Evolutionary conservation across 768 basidiomycete genomes (phyloP), one percentile per base, ranked within the genome.

Genomic region (Boletus speciosus): DNA sequence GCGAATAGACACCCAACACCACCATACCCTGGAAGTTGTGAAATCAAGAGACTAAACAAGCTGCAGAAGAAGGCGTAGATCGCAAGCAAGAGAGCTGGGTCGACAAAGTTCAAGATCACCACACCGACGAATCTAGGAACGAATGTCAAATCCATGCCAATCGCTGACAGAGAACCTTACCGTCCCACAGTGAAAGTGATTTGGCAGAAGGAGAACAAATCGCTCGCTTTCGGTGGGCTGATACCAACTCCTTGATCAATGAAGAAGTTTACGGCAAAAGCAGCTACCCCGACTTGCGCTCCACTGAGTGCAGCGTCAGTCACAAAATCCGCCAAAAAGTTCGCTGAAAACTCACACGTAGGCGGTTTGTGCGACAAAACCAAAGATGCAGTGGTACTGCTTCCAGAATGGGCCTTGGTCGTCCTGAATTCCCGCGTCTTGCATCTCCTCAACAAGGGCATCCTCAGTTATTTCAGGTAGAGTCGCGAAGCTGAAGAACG

Each of bases 391-490:
- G 51, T 81, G 79, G 60, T 81, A 84, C 60, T 90, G 87, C 69
- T 77, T 84, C 74, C 77, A 78, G 71, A 90, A 88, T 4, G 88
- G 72, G 49, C 81, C 78, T 19, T 73, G 67, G 37, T 78, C 75
- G 6, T 65, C 65, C 23, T 70, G 69, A 12, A 74, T 58, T 8
- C 78, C 79, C 27, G 63, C 75, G 6, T 65, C 67, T 49, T 74
- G 67, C 44, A 83, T 73, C 55, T 84, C 79, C 31, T 78, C 71
- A 16, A 76, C 70, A 34, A 83, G 73, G n/a, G 80, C 83, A 49
- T 83, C 85, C 63, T 86, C 83, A 3, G 83, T 82, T 52, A 88
- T 85, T 64, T 89, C 86, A 2, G 86, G 86, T 16, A 89, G 73
- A 47, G 78, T 63, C 66, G 82, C 82, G 66, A 88, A 85, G 71